phyloP scores from a whole-genome alignment of 2,329 filamentous ascomycete species.

The Fonsecaea pedrosoi region DNA sequence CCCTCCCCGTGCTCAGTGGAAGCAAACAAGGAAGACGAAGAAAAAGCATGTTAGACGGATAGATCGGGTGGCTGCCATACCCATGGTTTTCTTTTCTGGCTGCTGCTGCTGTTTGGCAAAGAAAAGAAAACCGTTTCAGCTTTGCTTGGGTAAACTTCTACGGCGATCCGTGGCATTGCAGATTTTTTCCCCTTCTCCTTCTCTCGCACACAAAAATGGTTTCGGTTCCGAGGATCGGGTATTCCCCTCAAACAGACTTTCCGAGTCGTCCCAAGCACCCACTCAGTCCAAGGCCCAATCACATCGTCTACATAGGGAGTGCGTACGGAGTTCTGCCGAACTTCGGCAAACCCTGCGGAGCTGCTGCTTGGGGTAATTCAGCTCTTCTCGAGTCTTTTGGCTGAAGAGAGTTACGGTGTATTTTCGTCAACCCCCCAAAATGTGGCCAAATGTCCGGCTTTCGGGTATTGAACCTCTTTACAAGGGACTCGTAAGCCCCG shows the following conservation, averaged over 20 bases:
- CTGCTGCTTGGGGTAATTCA: neutral
- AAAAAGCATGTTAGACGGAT: neutral
- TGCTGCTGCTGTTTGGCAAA: neutral
- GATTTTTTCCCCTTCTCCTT: neutral
- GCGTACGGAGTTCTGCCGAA: conserved; percentile 6
- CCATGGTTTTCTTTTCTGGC: neutral
- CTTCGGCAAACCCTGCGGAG: neutral
- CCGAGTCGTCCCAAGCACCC: neutral
- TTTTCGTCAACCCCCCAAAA: too few species aligned
- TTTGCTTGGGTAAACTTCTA: neutral
- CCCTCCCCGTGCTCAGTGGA: neutral
- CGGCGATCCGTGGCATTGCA: neutral
- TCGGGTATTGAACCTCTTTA: too few species aligned
- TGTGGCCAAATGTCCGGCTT: too few species aligned
- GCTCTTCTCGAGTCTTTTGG: neutral
- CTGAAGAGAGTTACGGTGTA: too few species aligned
- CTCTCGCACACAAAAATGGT: neutral
- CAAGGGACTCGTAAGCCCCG: too few species aligned
- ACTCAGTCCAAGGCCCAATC: neutral
- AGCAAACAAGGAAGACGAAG: neutral
- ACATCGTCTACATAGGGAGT: neutral
- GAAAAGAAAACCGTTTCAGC: neutral
- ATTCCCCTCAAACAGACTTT: conserved; percentile 5
- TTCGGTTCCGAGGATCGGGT: neutral
- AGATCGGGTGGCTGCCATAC: neutral